A percentile compares a stretch with the other conserved stretches of the same genome.
Evolutionary conservation across 1,284 basidiomycete genomes (phyloP).

Genomic region (Trichosporon asahii): DNA sequence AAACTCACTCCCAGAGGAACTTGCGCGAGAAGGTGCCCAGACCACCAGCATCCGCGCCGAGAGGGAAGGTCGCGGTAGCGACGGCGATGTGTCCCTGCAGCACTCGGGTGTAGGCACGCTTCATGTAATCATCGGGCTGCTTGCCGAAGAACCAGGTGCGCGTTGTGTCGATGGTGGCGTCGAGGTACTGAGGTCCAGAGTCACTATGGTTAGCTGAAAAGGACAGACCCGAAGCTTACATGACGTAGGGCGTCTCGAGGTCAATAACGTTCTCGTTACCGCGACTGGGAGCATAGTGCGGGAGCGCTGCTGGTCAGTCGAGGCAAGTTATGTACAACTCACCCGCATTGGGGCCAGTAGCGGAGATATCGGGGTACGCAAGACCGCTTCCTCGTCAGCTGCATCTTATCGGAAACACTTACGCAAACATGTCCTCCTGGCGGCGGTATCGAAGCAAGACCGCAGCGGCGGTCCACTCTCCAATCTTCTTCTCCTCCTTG

Average conservation of each 20-base stretch:
- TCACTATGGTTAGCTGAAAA: slow-evolving; percentile 58
- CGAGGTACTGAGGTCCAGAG: slow-evolving; percentile 79
- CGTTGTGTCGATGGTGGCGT: slow-evolving; percentile 91
- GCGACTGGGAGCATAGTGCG: slow-evolving; percentile 84
- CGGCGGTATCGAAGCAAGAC: slow-evolving; percentile 75
- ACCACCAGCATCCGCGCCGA: slow-evolving; percentile 74
- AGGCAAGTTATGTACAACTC: slow-evolving; percentile 15
- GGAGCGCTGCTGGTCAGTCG: slow-evolving; percentile 60
- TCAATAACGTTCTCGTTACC: slow-evolving; percentile 69
- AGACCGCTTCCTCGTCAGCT: slow-evolving; percentile 57
- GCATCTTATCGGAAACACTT: slow-evolving; percentile 10
- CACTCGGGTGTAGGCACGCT: slow-evolving; percentile 88
- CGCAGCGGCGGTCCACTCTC: slow-evolving; percentile 86
- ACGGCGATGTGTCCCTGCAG: slow-evolving; percentile 96
- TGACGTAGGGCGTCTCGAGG: slow-evolving; percentile 77
- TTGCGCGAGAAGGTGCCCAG: slow-evolving; percentile 81
- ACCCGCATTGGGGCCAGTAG: slow-evolving; percentile 74
- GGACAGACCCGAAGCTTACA: slow-evolving; percentile 56
- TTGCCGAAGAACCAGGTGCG: slow-evolving; percentile 78
- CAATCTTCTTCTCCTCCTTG: slow-evolving; percentile 69
- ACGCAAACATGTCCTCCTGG: slow-evolving; percentile 70
- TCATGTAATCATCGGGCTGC: slow-evolving; percentile 68
- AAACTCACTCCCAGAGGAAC: slow-evolving; percentile 67
- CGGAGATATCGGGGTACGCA: slow-evolving; percentile 92
- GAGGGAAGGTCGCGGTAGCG: slow-evolving; percentile 81